A percentile compares a stretch with the other conserved stretches of the same genome.
phyloP scores from a whole-genome alignment of 345 rosid genomes.

The Arabis hirsuta region DNA sequence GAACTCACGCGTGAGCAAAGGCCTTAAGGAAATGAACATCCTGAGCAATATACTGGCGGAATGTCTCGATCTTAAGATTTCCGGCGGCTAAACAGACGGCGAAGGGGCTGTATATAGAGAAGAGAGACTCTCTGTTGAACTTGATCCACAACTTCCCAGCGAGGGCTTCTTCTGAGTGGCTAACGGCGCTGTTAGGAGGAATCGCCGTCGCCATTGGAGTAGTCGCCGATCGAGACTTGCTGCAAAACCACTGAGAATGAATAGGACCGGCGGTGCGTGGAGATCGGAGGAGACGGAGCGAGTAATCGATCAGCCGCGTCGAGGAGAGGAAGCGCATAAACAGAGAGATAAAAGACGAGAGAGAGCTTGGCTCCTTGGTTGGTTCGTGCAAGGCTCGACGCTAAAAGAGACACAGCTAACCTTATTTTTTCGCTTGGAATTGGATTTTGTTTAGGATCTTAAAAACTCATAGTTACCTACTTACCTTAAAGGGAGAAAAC shows the following conservation, averaged over 20 bases:
- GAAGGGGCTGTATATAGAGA: constrained; percentile 80
- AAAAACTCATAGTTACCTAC: too few relatives aligned
- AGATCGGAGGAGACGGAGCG: constrained; percentile 31
- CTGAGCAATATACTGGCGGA: constrained; percentile 79
- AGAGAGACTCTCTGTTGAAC: constrained; percentile 61
- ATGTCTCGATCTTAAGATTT: constrained; percentile 66
- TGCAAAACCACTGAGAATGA: constrained; percentile 34
- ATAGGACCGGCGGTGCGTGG: constrained; percentile 31
- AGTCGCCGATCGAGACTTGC: constrained; percentile 41
- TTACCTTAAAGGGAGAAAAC: too few relatives aligned
- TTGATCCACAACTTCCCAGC: constrained; percentile 78
- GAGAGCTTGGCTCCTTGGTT: constrained; percentile 7
- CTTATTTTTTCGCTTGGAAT: too few relatives aligned
- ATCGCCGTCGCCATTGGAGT: constrained; percentile 48
- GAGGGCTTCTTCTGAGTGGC: constrained; percentile 55
- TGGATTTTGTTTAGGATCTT: too few relatives aligned
- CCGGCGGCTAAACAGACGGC: constrained; percentile 80
- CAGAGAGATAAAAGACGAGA: neutral
- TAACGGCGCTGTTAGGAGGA: constrained; percentile 41
- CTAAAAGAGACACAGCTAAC: neutral
- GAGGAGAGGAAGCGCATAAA: constrained; percentile 53
- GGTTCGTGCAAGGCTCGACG: neutral
- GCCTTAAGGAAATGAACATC: constrained; percentile 89
- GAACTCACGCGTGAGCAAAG: constrained; percentile 84
- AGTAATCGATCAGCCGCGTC: constrained; percentile 30